phyloP scores from a whole-genome alignment of 768 basidiomycete species.

The Strobilomyces dryophilus region DNA sequence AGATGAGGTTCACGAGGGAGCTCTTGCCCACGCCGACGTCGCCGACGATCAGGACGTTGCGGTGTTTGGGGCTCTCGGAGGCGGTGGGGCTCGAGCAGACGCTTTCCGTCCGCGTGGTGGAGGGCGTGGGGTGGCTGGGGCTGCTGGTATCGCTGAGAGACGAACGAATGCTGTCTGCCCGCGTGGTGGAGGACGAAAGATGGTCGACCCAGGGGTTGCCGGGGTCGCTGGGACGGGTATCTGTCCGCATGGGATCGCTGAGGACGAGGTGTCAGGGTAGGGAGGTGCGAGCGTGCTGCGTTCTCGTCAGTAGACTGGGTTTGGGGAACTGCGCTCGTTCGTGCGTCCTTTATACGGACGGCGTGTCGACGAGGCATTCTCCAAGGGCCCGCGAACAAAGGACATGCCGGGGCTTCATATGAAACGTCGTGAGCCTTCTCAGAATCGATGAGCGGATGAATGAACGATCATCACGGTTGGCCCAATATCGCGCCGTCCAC shows the following conservation, averaged over 20 bases:
- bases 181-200: conserved; percentile 1
- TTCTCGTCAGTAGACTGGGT: neutral
- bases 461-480: neutral
- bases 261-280: neutral
- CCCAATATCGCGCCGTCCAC: neutral
- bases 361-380: neutral
- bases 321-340: neutral
- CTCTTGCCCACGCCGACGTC: conserved; percentile 36
- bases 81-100: conserved; percentile 12
- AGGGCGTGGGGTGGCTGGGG: neutral
- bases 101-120: conserved; percentile 10
- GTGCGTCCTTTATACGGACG: conserved; percentile 11
- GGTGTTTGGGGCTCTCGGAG: conserved; percentile 9
- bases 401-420: conserved; percentile 1
- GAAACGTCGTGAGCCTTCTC: conserved; percentile 12
- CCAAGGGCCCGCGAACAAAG: conserved; percentile 9
- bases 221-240: neutral
- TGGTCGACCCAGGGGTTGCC: neutral
- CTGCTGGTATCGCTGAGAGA: neutral
- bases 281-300: neutral
- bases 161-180: conserved; percentile 11
- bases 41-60: conserved; percentile 27
- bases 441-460: conserved; percentile 7
- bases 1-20: conserved; percentile 39
- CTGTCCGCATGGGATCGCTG: conserved; percentile 9